Evolutionary conservation across 2,329 filamentous ascomycete species (phyloP).

Genomic region (Botrytis tulipae): DNA sequence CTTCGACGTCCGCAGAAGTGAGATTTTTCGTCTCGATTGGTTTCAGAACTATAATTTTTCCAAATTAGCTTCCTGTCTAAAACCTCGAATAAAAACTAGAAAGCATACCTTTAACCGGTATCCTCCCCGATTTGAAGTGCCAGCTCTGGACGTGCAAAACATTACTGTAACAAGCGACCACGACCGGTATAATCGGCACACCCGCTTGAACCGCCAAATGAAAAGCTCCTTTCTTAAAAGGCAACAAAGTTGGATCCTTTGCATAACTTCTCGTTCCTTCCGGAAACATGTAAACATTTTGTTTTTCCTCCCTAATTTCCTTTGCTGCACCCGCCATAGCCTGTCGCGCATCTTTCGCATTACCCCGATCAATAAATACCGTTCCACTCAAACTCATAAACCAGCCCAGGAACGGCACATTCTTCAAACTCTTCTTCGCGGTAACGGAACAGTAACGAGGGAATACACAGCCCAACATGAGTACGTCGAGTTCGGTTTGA

Average conservation of each 20-base stretch:
- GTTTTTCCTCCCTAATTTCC: slow-evolving; percentile 70
- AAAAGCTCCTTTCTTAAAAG: slow-evolving; percentile 99
- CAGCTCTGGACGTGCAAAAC: slow-evolving; percentile 63
- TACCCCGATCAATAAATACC: slow-evolving; percentile 92
- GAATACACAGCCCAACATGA: slow-evolving; percentile 87
- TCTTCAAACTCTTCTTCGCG: slow-evolving; percentile 81
- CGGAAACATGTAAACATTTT: slow-evolving; percentile 83
- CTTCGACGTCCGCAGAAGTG: slow-evolving; percentile 73
- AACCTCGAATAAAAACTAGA: neutral
- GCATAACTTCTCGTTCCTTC: slow-evolving; percentile 93
- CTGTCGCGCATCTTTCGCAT: slow-evolving; percentile 75
- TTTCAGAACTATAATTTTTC: slow-evolving; percentile 59
- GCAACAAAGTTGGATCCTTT: slow-evolving; percentile 74
- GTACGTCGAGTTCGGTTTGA: slow-evolving; percentile 91
- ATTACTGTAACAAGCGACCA: slow-evolving; percentile 77
- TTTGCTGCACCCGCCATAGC: slow-evolving; percentile 81
- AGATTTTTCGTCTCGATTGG: slow-evolving; percentile 76
- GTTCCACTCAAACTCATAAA: slow-evolving; percentile 87
- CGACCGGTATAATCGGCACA: slow-evolving; percentile 86
- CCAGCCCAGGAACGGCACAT: slow-evolving; percentile 84
- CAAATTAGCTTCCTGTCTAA: slow-evolving; percentile 22
- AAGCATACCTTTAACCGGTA: slow-evolving; percentile 70
- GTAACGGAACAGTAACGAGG: slow-evolving; percentile 90
- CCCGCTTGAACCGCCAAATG: slow-evolving; percentile 92
- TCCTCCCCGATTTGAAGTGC: slow-evolving; percentile 64